These are phyloP conservation scores for Myxozyma melibiosi DNA, from an alignment of 805 yeast species.

Conservation along the genomic window DNA sequence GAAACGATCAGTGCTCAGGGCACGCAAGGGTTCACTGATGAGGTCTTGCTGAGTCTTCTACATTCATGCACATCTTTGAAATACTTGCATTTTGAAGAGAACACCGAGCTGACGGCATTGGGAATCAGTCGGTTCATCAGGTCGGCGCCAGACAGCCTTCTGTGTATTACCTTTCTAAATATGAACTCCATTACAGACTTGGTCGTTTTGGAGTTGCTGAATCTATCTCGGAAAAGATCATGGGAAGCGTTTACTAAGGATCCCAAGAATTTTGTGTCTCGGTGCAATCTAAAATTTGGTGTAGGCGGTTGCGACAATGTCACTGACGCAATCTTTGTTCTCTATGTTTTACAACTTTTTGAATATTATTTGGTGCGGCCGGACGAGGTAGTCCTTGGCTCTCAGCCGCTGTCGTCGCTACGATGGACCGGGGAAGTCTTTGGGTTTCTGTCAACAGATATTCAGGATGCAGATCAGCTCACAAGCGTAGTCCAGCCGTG, in stretches of 20 bases:
- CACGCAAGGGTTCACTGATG: not conserved
- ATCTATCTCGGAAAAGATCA: not conserved
- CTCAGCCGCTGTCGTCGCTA: no score
- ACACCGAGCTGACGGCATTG: not conserved
- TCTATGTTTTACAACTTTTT: no score
- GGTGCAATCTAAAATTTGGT: not conserved
- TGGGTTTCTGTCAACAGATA: no score
- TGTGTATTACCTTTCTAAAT: not conserved
- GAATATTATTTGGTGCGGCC: no score
- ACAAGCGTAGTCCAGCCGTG: no score
- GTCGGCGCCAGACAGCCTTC: not conserved
- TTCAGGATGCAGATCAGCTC: no score
- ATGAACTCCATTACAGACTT: not conserved
- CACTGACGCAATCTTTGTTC: not conserved
- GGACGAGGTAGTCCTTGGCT: no score
- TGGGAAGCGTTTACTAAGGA: not conserved
- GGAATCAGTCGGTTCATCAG: not conserved
- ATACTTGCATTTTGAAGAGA: not conserved
- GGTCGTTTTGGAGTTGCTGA: not conserved
- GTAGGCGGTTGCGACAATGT: not conserved
- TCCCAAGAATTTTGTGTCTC: not conserved
- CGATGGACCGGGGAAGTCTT: no score
- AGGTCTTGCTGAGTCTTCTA: not conserved
- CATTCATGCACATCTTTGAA: not conserved
- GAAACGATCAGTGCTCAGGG: not conserved